phyloP scores from a whole-genome alignment of 805 yeast genomes.

The Nakazawaea ernobii region DNA sequence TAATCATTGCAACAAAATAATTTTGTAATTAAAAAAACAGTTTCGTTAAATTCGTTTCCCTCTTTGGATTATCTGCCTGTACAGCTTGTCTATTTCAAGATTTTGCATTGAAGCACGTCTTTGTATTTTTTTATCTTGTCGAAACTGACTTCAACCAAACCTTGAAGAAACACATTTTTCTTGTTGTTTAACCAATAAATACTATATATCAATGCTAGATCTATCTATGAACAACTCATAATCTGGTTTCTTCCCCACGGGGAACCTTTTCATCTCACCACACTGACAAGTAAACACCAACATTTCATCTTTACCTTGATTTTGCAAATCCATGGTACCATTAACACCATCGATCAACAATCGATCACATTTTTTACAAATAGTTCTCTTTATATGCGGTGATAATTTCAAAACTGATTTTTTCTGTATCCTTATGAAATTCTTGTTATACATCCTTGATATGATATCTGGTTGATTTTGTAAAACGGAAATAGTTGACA shows the following conservation, averaged over 20 bases:
- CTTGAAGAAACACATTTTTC: too few relatives aligned
- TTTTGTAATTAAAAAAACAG: too few relatives aligned
- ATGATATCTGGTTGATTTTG: conserved; percentile 30
- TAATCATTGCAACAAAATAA: too few relatives aligned
- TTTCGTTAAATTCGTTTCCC: too few relatives aligned
- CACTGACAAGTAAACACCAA: conserved; percentile 50
- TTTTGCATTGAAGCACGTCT: too few relatives aligned
- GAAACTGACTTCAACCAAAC: too few relatives aligned
- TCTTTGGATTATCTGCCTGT: too few relatives aligned
- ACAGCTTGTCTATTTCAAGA: too few relatives aligned
- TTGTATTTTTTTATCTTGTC: too few relatives aligned
- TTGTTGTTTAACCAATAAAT: too few relatives aligned
- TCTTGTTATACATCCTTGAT: conserved; percentile 50
- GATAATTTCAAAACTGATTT: conserved; percentile 61
- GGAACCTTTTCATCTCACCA: conserved; percentile 47
- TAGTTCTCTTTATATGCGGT: conserved; percentile 58
- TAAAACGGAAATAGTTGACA: conserved; percentile 32
- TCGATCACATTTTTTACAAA: conserved; percentile 64
- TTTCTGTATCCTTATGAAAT: conserved; percentile 56
- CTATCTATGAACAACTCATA: conserved; percentile 34
- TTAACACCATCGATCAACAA: conserved; percentile 41
- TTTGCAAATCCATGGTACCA: conserved; percentile 23
- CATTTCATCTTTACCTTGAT: conserved; percentile 33
- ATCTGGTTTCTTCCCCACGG: conserved; percentile 50
- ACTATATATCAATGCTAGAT: conserved; percentile 1